Evolutionary conservation across 257 asterid genomes (phyloP), one percentile per base, ranked within the genome.

Genomic region (Penstemon eatonii): DNA sequence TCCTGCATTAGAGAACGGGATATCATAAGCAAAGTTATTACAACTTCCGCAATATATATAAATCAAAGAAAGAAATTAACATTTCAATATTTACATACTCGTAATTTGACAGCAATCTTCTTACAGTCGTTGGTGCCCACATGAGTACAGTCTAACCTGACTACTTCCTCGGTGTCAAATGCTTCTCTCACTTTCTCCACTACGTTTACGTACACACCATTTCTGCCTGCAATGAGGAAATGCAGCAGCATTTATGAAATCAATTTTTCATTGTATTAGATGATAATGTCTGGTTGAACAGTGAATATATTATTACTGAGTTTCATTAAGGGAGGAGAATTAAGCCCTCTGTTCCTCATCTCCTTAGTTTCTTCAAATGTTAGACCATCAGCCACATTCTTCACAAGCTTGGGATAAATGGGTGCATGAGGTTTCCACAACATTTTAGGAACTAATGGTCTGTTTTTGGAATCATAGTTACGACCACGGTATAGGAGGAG

Each of bases 61-160:
- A 50, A 36, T 52, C 57, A 0, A 4, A 43, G 19, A 44, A 49
- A 12, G 13, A 19, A 39, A 76, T 50, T 39, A 42, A 57, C 53
- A 66, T 38, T 59, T 15, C 64, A 45, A 52, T 18, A 37, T 54
- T 63, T 39, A 65, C 85, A 12, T 86, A 89, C 96, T 82, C 92
- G 78, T 77, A 92, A 75, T 76, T 92, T 92, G 67, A 84, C 95
- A 12, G 96, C 96, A n/a, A 89, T 92, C 72, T 79, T 89, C 81
- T 92, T 92, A 72, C 96, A 89, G 79, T 92, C 95, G n/a, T 82
- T 89, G n/a, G 84, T 74, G 73, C 96, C 96, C 76, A 78, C 92
- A 51, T 83, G 83, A 66, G 82, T 54, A 77, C 98, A 92, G 67
- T 89, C 96, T 50, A 92, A 67, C 74, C 95, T 92, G 45, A 86